Percentiles rank a stretch among this genome's conserved stretches.
phyloP scores from a whole-genome alignment of 177 flowering plant genomes.

The Telopea speciosissima region DNA sequence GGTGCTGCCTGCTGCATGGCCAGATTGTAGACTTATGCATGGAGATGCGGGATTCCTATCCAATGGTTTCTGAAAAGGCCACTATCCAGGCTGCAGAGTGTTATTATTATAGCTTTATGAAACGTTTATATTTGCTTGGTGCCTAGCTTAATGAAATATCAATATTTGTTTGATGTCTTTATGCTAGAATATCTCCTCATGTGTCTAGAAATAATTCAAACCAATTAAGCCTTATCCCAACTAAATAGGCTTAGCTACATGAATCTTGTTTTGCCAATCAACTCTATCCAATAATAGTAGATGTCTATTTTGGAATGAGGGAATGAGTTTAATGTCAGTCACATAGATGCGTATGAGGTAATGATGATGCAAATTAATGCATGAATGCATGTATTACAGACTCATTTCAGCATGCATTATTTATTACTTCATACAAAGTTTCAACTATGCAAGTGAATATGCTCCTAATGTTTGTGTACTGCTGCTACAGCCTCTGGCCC shows the following conservation, averaged over 20 bases:
- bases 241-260: not conserved
- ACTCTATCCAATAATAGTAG: too few relatives aligned
- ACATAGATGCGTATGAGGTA: not conserved
- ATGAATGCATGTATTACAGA: not conserved
- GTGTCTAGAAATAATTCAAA: not conserved
- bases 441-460: not conserved
- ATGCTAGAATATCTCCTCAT: not conserved
- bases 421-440: not conserved
- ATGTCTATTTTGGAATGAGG: not conserved
- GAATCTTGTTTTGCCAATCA: not conserved
- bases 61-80: too few relatives aligned
- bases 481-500: slow-evolving; percentile 77
- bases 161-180: not conserved
- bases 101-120: too few relatives aligned
- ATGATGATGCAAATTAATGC: not conserved
- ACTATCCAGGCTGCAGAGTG: too few relatives aligned
- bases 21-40: too few relatives aligned
- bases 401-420: not conserved
- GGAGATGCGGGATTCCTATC: too few relatives aligned
- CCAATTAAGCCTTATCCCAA: not conserved
- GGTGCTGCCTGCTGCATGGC: too few relatives aligned
- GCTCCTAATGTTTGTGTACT: not conserved
- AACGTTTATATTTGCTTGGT: too few relatives aligned
- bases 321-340: not conserved
- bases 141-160: too few relatives aligned